Conservation (phyloP, 805 yeast species). For the Lachancea lanzarotensis region DNA sequence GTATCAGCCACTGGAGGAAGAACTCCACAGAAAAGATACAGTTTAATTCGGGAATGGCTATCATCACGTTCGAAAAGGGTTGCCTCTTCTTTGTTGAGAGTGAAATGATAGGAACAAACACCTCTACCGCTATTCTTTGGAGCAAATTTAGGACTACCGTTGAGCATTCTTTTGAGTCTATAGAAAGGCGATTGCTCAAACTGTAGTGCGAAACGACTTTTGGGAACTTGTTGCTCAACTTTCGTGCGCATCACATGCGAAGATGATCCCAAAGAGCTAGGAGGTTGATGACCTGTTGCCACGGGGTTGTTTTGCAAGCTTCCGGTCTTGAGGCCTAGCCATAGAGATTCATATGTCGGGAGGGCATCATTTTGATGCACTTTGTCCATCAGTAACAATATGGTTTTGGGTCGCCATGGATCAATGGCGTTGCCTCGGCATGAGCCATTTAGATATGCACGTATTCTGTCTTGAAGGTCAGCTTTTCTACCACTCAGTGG, state of each 20-base stretch:
- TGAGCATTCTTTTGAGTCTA: slow-evolving; percentile 40
- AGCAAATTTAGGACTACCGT: slow-evolving; percentile 43
- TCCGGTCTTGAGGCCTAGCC: slow-evolving; percentile 17
- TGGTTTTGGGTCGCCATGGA: slow-evolving; percentile 40
- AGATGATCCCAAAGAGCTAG: slow-evolving; percentile 7
- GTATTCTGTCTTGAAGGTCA: slow-evolving; percentile 50
- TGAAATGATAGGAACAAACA: slow-evolving; percentile 38
- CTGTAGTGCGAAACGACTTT: slow-evolving; percentile 12
- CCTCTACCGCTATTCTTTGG: slow-evolving; percentile 40
- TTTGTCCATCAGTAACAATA: slow-evolving; percentile 39
- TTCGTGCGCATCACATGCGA: neutral
- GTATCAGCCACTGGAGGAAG: slow-evolving; percentile 19
- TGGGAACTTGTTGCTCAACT: slow-evolving; percentile 3
- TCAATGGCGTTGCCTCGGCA: slow-evolving; percentile 34
- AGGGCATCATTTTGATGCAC: slow-evolving; percentile 32
- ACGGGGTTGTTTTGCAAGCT: slow-evolving; percentile 20
- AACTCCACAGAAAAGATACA: slow-evolving; percentile 54
- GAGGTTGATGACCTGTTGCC: slow-evolving; percentile 21
- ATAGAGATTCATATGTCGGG: slow-evolving; percentile 35
- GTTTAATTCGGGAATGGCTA: slow-evolving; percentile 27
- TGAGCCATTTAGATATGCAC: slow-evolving; percentile 40
- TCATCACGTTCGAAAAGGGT: slow-evolving; percentile 25
- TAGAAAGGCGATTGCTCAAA: slow-evolving; percentile 56
- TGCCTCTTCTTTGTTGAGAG: slow-evolving; percentile 39
- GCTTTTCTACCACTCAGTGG: slow-evolving; percentile 54